Evolutionary conservation across 2,329 filamentous ascomycete species (phyloP).

Genomic region (Nemania sp.): DNA sequence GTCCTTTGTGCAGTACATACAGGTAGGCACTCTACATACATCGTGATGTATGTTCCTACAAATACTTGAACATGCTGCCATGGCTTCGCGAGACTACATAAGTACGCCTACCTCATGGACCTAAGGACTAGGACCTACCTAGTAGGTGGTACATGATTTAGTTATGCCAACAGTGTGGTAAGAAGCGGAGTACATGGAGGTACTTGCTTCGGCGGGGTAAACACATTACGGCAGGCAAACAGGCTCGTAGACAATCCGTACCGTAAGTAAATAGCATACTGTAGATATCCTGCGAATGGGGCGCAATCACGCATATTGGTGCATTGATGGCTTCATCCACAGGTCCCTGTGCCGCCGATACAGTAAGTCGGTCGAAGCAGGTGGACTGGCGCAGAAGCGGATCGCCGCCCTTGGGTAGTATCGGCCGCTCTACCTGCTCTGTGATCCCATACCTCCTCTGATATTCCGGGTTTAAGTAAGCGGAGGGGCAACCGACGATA

Average conservation of each 20-base stretch:
- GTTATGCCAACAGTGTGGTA: no score
- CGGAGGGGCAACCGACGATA: background rate
- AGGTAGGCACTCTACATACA: no score
- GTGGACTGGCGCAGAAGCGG: constrained; percentile 5
- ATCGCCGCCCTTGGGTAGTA: constrained; percentile 7
- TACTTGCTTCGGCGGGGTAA: background rate
- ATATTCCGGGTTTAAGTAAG: background rate
- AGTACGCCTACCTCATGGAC: no score
- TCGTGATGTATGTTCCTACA: no score
- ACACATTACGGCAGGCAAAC: constrained; percentile 13
- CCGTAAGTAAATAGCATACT: background rate
- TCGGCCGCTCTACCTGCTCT: background rate
- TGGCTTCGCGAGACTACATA: no score
- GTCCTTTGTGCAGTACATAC: no score
- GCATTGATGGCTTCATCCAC: constrained; percentile 22
- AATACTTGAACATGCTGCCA: no score
- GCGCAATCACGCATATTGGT: constrained; percentile 26
- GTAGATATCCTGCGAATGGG: background rate
- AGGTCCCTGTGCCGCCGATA: constrained; percentile 16
- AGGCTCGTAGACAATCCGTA: background rate
- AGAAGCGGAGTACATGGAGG: no score
- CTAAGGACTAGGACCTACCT: no score
- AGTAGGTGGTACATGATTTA: no score
- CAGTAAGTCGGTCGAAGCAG: constrained; percentile 24
- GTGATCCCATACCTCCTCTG: background rate